A percentile compares a stretch with the other conserved stretches of the same genome.
These are phyloP conservation scores for Blastobotrys peoriensis DNA, from an alignment of 805 yeast species.

Conservation along the genomic window DNA sequence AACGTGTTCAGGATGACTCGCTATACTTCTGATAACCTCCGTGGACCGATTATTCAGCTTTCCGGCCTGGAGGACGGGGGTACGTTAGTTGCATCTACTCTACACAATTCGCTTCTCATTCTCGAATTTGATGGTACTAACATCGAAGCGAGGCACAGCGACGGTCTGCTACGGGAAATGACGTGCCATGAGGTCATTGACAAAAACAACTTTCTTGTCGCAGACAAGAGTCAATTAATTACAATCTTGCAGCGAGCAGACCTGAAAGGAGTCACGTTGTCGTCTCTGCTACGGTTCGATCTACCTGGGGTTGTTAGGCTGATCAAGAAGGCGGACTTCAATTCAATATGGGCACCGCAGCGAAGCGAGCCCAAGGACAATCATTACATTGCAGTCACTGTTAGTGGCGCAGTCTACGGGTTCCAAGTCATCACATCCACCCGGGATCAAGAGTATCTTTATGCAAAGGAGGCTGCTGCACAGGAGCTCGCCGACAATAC, in stretches of 20 bases:
- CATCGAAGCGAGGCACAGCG: constrained; percentile 3
- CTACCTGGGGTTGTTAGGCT: not conserved
- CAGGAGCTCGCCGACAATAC: too few relatives aligned
- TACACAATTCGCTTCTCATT: constrained; percentile 7
- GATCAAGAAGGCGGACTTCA: not conserved
- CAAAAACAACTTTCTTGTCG: constrained; percentile 3
- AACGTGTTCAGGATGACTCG: constrained; percentile 2
- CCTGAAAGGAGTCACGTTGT: not conserved
- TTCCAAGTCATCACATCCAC: not conserved
- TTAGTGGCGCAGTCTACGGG: not conserved
- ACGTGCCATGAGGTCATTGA: not conserved
- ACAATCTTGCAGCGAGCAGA: not conserved
- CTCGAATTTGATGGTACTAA: constrained; percentile 1
- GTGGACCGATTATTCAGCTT: constrained; percentile 12
- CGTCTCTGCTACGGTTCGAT: not conserved
- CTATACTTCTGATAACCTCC: constrained; percentile 3
- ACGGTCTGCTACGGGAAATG: constrained; percentile 3
- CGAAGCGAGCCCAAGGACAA: not conserved
- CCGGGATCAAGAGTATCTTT: too few relatives aligned
- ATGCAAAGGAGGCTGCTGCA: too few relatives aligned
- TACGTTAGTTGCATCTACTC: constrained; percentile 8
- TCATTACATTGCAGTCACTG: not conserved
- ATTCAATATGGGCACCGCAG: not conserved
- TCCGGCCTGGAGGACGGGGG: not conserved
- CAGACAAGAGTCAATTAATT: constrained; percentile 9